phyloP scores from a whole-genome alignment of 495 filamentous ascomycete species.

The Neurospora discreta region DNA sequence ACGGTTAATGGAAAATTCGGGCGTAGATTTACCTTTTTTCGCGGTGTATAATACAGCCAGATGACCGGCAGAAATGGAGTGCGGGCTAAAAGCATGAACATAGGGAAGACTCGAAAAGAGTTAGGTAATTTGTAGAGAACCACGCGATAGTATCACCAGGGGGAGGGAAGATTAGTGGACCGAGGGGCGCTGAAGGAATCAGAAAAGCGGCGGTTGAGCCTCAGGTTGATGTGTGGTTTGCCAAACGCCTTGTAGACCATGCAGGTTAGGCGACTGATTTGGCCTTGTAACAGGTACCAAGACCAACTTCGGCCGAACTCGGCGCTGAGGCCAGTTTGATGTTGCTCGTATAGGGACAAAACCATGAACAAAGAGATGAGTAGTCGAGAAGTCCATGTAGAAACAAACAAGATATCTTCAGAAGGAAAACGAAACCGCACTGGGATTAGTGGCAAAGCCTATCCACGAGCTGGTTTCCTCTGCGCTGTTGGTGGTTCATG shows the following conservation, averaged over 20 bases:
- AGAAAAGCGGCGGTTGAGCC: neutral
- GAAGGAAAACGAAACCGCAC: neutral
- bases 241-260: neutral
- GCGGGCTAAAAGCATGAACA: neutral
- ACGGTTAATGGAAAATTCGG: neutral
- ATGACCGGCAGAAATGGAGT: neutral
- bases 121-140: neutral
- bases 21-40: neutral
- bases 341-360: neutral
- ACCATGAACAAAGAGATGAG: neutral
- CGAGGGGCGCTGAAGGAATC: neutral
- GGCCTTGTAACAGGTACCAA: neutral
- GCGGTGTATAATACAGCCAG: neutral
- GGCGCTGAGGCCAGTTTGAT: neutral
- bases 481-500: neutral
- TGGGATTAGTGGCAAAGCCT: neutral
- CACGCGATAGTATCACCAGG: neutral
- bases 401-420: neutral
- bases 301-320: neutral
- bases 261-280: neutral
- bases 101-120: neutral
- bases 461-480: neutral
- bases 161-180: neutral
- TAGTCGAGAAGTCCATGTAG: neutral
- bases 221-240: no score